These are phyloP conservation scores for Xylaria sp. DNA, from an alignment of 2,329 filamentous ascomycete genomes.

Conservation along the genomic window DNA sequence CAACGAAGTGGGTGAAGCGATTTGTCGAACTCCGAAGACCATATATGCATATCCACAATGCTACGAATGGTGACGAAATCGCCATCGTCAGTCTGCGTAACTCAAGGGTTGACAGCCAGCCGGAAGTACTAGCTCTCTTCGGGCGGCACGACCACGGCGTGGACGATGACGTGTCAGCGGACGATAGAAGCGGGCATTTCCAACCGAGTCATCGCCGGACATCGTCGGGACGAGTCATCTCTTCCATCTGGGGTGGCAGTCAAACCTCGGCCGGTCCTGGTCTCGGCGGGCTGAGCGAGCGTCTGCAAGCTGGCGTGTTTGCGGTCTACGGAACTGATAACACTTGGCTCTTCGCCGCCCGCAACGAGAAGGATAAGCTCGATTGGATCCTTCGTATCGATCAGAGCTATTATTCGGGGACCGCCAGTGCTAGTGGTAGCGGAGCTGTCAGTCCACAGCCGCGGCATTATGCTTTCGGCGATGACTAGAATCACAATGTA, in stretches of 20 bases:
- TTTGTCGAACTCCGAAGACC: slow-evolving; percentile 92
- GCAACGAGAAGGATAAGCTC: slow-evolving; percentile 88
- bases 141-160: slow-evolving; percentile 33
- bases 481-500: slow-evolving; percentile 20
- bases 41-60: slow-evolving; percentile 88
- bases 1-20: slow-evolving; percentile 84
- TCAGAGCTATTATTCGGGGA: slow-evolving; percentile 68
- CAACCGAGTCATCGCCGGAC: slow-evolving; percentile 56
- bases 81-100: slow-evolving; percentile 88
- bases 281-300: slow-evolving; percentile 60
- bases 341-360: slow-evolving; percentile 90
- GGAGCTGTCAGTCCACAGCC: slow-evolving; percentile 47
- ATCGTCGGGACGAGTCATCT: slow-evolving; percentile 58
- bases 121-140: slow-evolving; percentile 81
- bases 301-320: slow-evolving; percentile 77
- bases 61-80: slow-evolving; percentile 86
- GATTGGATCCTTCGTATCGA: slow-evolving; percentile 98
- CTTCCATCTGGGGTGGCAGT: slow-evolving; percentile 60
- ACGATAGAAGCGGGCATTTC: slow-evolving; percentile 46
- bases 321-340: slow-evolving; percentile 94
- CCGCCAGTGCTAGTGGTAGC: slow-evolving; percentile 49
- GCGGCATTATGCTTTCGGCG: slow-evolving; percentile 31
- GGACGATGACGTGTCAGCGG: slow-evolving; percentile 27
- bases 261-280: slow-evolving; percentile 51
- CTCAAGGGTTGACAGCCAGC: slow-evolving; percentile 88